A percentile compares a stretch with the other conserved stretches of the same genome.
Conservation (phyloP, 257 asterid species). For the Craterostigma plantagineum region DNA sequence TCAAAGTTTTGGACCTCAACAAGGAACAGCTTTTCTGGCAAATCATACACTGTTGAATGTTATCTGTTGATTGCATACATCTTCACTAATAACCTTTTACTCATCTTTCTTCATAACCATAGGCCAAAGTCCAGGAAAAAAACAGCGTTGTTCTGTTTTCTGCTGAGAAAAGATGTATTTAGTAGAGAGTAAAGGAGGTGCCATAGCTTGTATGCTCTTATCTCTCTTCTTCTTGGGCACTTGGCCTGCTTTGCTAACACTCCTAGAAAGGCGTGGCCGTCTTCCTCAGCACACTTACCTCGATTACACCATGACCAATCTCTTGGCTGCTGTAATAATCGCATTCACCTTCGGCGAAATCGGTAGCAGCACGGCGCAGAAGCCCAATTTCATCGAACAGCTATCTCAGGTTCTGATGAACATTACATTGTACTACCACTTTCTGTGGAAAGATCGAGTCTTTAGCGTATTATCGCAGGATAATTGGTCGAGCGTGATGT, state of each 20-base stretch:
- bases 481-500: conserved; percentile 64
- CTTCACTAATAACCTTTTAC: too few relatives aligned
- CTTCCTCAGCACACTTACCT: conserved; percentile 93
- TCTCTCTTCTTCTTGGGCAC: conserved; percentile 73
- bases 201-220: conserved; percentile 76
- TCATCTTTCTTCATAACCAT: too few relatives aligned
- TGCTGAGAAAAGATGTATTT: conserved; percentile 42
- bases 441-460: too few relatives aligned
- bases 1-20: too few relatives aligned
- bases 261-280: conserved; percentile 84
- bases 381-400: conserved; percentile 59
- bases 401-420: conserved; percentile 46
- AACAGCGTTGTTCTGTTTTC: conserved; percentile 1
- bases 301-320: conserved; percentile 74
- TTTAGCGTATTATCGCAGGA: conserved; percentile 38
- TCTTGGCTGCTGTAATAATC: conserved; percentile 70
- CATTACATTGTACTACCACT: too few relatives aligned
- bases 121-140: too few relatives aligned
- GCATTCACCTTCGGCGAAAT: conserved; percentile 84
- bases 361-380: conserved; percentile 32
- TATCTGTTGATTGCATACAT: too few relatives aligned
- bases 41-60: too few relatives aligned
- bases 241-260: conserved; percentile 87
- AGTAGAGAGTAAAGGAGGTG: conserved; percentile 93
- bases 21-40: too few relatives aligned